Base-by-base conservation (phyloP, 1,139 yeast genomes). In the Sugiyamaella novakii region DNA sequence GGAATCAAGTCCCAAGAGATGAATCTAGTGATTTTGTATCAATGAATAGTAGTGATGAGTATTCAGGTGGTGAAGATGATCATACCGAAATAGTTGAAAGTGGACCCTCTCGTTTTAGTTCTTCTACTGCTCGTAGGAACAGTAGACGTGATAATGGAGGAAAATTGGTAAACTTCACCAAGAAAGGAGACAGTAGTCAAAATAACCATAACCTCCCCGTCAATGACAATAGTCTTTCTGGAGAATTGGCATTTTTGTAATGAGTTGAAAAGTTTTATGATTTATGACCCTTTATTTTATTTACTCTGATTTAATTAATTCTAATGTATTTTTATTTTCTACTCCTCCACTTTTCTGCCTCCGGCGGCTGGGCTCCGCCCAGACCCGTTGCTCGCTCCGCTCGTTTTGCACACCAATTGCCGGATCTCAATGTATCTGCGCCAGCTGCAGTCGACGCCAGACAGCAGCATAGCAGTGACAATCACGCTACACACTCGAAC, bases 1-100 rank as follows among this genome's bases (percentile, higher is more conserved):
- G 69, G 70, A 57, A 59, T 29, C 58, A 58, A 37, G 57, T 58
- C 3, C 51, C 53, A 15, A 56, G 47, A 22, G 49, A 46, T 19
- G 27, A 47, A 11, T 41, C 47, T 25, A 39, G 37, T 17, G 44
- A 48, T n/a, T 49, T 49, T 24, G 46, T 40, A 2, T 47, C 51
- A 5, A 45, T 33, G 22, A 50, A 40, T 15, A 38, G 37, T 8
- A 45, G 42, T 36, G 50, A 25, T 17, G 40, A 38, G 25, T 39
- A 38, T 15, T 43, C 43, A 28, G 42, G 51, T 12, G 50, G 38
- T 15, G 49, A 50, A 14, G 50, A 41, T 18, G 49, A 50, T 22
- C 40, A 47, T 18, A 25, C 41, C 25, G 49, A 49, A 29, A 52
- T 39, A 24, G 31, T 39, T 22, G 36, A 29, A 15, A n/a, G n/a